Conservation (phyloP, 108 stramenopile genomes). For the Chaetoceros tenuissimus region DNA sequence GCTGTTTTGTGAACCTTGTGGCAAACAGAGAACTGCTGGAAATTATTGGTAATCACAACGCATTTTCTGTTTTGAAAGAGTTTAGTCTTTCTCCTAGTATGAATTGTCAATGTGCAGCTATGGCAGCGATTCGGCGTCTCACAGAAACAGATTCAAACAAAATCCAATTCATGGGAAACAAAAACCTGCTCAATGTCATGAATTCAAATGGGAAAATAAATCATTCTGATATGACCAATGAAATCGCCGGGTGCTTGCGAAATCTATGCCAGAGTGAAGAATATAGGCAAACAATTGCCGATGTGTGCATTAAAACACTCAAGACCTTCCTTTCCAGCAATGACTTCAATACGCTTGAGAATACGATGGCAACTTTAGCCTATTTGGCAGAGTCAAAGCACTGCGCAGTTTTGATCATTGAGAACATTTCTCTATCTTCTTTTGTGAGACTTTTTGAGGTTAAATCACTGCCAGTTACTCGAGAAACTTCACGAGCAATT, state of each 20-base stretch:
- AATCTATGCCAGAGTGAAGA: background rate
- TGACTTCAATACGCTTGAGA: background rate
- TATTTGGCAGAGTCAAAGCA: background rate
- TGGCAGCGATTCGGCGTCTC: conserved; percentile 50
- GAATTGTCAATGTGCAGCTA: conserved; percentile 46
- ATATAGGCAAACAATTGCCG: background rate
- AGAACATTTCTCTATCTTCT: background rate
- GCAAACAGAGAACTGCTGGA: conserved; percentile 47
- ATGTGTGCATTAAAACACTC: background rate
- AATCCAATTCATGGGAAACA: too few species aligned
- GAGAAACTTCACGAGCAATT: background rate
- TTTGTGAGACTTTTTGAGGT: background rate
- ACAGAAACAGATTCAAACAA: conserved; percentile 23
- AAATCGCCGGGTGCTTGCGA: background rate
- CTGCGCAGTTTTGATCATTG: background rate
- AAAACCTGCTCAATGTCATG: too few species aligned
- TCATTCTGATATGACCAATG: background rate
- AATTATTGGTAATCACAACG: conserved; percentile 45
- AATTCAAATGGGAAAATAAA: background rate
- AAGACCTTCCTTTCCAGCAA: background rate
- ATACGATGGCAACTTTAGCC: background rate
- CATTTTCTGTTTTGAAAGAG: conserved; percentile 31
- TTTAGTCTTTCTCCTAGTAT: conserved; percentile 41
- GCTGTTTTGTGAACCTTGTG: conserved; percentile 61
- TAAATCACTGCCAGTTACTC: background rate